Evolutionary conservation across 345 rosid species (phyloP), one percentile per base, ranked within the genome.

Genomic region (Garcia nutans): DNA sequence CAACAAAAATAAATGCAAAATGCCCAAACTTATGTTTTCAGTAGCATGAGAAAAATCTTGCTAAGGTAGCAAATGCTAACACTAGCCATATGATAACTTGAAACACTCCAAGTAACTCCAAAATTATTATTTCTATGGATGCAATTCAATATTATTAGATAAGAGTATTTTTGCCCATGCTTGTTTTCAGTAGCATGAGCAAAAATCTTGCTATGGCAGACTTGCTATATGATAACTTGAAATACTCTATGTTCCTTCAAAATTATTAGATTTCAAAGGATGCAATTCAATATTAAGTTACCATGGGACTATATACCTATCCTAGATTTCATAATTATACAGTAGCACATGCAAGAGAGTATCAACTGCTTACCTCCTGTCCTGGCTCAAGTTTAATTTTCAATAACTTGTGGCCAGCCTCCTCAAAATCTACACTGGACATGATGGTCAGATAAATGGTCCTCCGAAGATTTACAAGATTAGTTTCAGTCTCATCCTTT

Each of bases 371-470:
- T 74, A 93, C 99, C 98, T 93, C 98, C 88, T 96, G 99, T 70
- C 99, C 99, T 13, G 97, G 92, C 85, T 96, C 98, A 54, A 96
- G 91, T 84, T 93, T 96, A 72, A 96, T 92, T 80, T 96, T 96
- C 80, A 96, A 79, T 28, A 96, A 80, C 78, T 96, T 96, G 86
- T 96, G 99, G 74, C 98, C 98, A 62, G 97, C 99, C 85, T 93
- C 98, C 87, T 96, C 98, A 78, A 93, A 96, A 79, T 93, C 98
- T 65, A 92, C 99, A 76, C 99, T 96, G 58, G 99, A 96, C 99
- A 96, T 96, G 33, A 96, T 96, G 33, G 98, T 93, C 42, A 93
- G 82, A 78, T 96, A 96, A 71, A 96, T 96, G 79, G 99, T 96
- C 84, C 99, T 93, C 68, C 99, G 88, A 44, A 96, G 94, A 77